Conservation (phyloP, 495 filamentous ascomycete genomes). For the Ramalina intermedia region DNA sequence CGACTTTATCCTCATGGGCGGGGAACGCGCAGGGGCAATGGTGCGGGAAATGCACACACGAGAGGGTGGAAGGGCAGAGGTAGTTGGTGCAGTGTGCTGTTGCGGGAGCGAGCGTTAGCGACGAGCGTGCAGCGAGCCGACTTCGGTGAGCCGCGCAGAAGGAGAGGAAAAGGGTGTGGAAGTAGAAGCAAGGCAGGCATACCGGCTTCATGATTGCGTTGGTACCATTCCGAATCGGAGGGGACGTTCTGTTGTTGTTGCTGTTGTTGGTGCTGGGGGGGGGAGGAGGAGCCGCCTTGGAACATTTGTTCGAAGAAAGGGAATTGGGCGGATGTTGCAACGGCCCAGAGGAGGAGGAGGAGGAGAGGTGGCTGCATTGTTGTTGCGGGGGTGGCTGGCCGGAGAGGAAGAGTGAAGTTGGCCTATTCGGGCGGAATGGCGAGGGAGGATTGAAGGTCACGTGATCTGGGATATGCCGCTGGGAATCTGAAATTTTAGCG, state of each 20-base stretch:
- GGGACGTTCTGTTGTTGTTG: constrained; percentile 58
- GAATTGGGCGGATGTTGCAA: constrained; percentile 54
- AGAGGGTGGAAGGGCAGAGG: constrained; percentile 78
- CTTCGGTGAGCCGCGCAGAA: no score
- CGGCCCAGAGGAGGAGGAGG: constrained; percentile 30
- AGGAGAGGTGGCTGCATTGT: constrained; percentile 13
- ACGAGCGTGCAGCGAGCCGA: no score
- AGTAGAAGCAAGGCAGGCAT: not conserved
- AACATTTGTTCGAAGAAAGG: constrained; percentile 86
- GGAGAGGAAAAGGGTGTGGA: not conserved
- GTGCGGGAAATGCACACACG: constrained; percentile 85
- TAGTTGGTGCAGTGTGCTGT: constrained; percentile 71
- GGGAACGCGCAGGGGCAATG: constrained; percentile 86
- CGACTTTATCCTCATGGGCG: constrained; percentile 71
- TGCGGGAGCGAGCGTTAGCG: no score
- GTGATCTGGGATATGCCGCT: no score
- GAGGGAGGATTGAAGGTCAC: no score
- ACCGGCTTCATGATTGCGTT: constrained; percentile 52
- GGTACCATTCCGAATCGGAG: constrained; percentile 67
- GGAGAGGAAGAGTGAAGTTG: no score
- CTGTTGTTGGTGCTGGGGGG: constrained; percentile 47
- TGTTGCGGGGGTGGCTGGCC: not conserved
- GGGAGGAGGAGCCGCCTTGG: constrained; percentile 36
- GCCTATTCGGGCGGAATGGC: no score
- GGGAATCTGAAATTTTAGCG: no score